Conservation (phyloP, 306 rosid species). For the Lathyrus sativus region DNA sequence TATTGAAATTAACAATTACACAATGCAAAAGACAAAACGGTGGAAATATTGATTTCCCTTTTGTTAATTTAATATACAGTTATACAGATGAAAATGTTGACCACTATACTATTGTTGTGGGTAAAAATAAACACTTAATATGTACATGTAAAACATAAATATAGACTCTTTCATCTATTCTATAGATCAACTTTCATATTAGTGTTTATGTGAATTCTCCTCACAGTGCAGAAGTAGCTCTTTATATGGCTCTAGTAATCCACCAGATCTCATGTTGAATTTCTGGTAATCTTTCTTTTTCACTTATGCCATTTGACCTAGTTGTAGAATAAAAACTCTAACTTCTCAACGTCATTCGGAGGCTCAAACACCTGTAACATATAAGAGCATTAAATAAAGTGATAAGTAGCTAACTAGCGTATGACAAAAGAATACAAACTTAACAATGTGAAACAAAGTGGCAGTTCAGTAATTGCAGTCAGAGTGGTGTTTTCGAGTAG, state of each 20-base stretch:
- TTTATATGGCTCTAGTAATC: conserved; percentile 75
- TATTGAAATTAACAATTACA: neutral
- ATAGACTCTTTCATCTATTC: no score
- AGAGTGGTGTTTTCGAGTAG: neutral
- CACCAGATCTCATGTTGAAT: conserved; percentile 91
- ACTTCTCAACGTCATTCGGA: conserved; percentile 54
- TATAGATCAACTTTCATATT: neutral
- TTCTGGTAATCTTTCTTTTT: conserved; percentile 44
- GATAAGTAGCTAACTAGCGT: no score
- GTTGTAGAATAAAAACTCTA: conserved; percentile 71
- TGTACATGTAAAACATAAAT: no score
- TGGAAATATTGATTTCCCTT: neutral
- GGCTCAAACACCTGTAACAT: no score
- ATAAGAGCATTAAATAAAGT: no score
- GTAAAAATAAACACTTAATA: no score
- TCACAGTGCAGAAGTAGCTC: conserved; percentile 71
- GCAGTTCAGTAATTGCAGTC: no score
- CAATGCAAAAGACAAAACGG: neutral
- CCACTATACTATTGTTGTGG: no score
- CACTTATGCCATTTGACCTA: conserved; percentile 37
- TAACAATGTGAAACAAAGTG: no score
- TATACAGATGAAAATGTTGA: no score
- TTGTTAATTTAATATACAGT: conserved; percentile 17
- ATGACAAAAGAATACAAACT: no score
- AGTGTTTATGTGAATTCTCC: conserved; percentile 66